Percentiles rank a stretch among this genome's conserved stretches.
phyloP scores from a whole-genome alignment of 306 rosid species.

The Cucumis cinereus region DNA sequence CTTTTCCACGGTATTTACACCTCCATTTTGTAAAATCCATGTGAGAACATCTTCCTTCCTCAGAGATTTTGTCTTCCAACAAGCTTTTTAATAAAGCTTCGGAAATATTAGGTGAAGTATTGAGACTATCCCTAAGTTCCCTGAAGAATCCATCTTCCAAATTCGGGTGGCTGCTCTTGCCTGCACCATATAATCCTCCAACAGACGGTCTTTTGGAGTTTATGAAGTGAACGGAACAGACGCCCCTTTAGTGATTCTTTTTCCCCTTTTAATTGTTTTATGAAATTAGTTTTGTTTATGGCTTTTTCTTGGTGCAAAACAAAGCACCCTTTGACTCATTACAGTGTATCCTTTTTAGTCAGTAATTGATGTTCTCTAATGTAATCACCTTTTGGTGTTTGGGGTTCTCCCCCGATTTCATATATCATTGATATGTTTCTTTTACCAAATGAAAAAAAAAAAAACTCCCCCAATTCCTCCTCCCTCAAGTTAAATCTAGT shows the following conservation, averaged over 20 bases:
- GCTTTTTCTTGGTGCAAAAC: too few species aligned
- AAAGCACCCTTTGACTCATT: too few species aligned
- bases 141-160: background rate
- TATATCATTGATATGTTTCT: too few species aligned
- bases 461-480: background rate
- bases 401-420: too few species aligned
- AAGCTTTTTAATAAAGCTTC: background rate
- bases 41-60: background rate
- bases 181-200: background rate
- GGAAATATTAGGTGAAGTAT: background rate
- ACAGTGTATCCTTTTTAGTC: too few species aligned
- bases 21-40: background rate
- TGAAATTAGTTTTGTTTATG: too few species aligned
- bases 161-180: background rate
- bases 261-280: too few species aligned
- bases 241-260: too few species aligned
- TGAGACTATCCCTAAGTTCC: background rate
- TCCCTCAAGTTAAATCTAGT: background rate
- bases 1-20: background rate
- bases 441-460: background rate
- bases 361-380: too few species aligned
- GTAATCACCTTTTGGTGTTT: too few species aligned
- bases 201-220: background rate
- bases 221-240: too few species aligned
- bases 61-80: background rate